Percentiles rank a stretch among this genome's conserved stretches.
phyloP scores from a whole-genome alignment of 495 filamentous ascomycete genomes.

The Tuber brumale region DNA sequence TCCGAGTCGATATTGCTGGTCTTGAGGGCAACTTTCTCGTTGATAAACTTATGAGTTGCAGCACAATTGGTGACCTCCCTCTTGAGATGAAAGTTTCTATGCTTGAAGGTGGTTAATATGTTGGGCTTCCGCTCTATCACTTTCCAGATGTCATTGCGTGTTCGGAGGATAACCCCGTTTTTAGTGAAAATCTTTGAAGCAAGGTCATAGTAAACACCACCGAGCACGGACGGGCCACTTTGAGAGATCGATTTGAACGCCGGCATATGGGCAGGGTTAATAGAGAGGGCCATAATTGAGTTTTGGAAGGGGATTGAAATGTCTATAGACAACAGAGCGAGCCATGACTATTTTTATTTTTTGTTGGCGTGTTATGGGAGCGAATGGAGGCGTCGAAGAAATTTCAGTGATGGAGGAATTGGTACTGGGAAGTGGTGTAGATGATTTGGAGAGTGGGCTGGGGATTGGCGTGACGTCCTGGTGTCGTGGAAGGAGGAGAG shows the following conservation, averaged over 20 bases:
- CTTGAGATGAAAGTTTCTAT: neutral
- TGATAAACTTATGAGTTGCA: neutral
- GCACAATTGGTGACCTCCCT: neutral
- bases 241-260: neutral
- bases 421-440: neutral
- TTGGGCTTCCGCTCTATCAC: neutral
- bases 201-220: neutral
- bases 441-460: neutral
- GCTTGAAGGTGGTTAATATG: neutral
- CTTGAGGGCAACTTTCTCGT: neutral
- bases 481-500: neutral
- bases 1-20: neutral
- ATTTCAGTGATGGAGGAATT: neutral
- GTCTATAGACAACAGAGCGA: neutral
- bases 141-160: neutral
- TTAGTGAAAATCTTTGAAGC: neutral
- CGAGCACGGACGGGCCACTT: neutral
- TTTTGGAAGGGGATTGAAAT: neutral
- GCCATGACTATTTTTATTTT: neutral
- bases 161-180: neutral
- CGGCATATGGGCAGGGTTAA: neutral
- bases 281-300: neutral
- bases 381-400: neutral
- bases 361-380: neutral
- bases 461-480: neutral